Evolutionary conservation across 2,329 filamentous ascomycete species (phyloP), one percentile per base, ranked within the genome.

Genomic region (Fusarium sp.): DNA sequence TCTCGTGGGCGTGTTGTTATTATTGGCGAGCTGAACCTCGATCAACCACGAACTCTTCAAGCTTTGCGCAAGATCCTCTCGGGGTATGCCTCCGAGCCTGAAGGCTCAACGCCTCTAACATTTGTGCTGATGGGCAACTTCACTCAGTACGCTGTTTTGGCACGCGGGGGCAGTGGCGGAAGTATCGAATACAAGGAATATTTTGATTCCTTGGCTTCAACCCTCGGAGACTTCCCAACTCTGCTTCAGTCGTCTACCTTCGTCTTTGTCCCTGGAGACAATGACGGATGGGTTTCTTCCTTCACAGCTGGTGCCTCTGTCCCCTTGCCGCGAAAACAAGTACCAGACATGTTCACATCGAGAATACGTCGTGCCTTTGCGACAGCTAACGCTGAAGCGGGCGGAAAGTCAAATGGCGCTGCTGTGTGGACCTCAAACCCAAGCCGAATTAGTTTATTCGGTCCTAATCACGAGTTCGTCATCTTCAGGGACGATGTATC

Each of bases 101-200:
- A 89, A 73, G 85, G 88, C 55, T 85, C 89, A 20, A 88, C 89
- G 3, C 95, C 96, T 1, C 86, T 97, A 76, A 87, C 90, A 2
- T 95, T 98, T 76, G 85, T 98, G 46, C 82, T 99, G 10, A 90
- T 93, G 49, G 96, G 96, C 40, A 97, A 96, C 80, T 98, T 99
- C 75, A 87, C 88, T 20, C 84, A 86, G 59, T 85, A 91, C 57
- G 88, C 90, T 33, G 87, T 91, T 70, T 90, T 92, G 83, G 88
- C 89, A 10, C 85, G 88, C 32, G 91, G 92, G 57, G 89, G 90
- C 30, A 91, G 90, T 40, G 91, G 92, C 26, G 93, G 93, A 40
- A 95, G 93, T 80, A 95, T 98, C 74, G 94, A 97, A 82, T 98
- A 97, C 84, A 98, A 98, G 83, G 96, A 98, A 81, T 92, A 93